Evolutionary conservation across 169 alveolate genomes (phyloP).

Genomic region (Plasmodium reichenowi): DNA sequence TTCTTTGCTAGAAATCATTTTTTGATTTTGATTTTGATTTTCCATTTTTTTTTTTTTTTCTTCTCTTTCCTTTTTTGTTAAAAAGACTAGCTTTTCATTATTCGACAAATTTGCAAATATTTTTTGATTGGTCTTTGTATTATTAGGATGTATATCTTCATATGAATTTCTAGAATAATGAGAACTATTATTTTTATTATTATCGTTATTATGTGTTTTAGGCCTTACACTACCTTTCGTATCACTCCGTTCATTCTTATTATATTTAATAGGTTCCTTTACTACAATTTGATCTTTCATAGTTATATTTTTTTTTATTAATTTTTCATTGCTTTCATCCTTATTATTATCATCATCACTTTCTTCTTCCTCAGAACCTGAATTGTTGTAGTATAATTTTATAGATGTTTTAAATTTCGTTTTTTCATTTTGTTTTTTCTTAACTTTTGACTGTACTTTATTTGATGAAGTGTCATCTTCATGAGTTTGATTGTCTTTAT

Average conservation of each 20-base stretch:
- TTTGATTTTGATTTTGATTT: constrained; percentile 41
- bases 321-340: background rate
- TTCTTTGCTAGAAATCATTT: constrained; percentile 34
- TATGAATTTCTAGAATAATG: constrained; percentile 1
- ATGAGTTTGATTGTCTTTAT: too few species aligned
- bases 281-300: too few species aligned
- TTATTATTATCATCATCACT: background rate
- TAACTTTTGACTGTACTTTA: too few species aligned
- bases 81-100: constrained; percentile 75
- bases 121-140: constrained; percentile 27
- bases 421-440: too few species aligned
- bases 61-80: constrained; percentile 81
- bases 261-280: too few species aligned
- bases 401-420: too few species aligned
- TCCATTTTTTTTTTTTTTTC: constrained; percentile 76
- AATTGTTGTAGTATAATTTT: background rate
- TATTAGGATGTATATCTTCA: too few species aligned
- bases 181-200: background rate
- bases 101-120: constrained; percentile 20
- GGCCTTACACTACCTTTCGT: too few species aligned
- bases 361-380: constrained; percentile 4
- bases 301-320: background rate
- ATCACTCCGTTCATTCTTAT: too few species aligned
- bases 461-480: too few species aligned
- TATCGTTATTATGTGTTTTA: constrained; percentile 1